Evolutionary conservation across 2,329 filamentous ascomycete species (phyloP).

Genomic region (Chaetomium olivaceum): DNA sequence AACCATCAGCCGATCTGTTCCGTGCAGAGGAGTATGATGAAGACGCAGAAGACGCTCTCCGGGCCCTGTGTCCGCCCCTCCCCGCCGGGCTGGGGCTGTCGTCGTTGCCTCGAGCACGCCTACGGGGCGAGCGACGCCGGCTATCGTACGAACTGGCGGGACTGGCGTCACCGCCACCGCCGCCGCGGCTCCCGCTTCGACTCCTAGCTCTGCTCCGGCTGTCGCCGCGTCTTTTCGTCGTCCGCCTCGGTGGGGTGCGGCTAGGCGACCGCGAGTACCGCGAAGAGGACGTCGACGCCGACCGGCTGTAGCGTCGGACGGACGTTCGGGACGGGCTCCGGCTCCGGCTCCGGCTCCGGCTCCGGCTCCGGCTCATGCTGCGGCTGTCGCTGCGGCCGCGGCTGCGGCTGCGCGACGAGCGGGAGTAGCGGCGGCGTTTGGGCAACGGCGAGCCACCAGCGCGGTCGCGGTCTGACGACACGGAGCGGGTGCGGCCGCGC

Average conservation of each 20-base stretch:
- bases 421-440: constrained; percentile 55
- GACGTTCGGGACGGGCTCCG: constrained; percentile 35
- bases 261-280: constrained; percentile 42
- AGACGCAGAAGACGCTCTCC: constrained; percentile 55
- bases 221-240: constrained; percentile 37
- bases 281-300: constrained; percentile 44
- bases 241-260: constrained; percentile 37
- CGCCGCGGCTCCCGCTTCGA: constrained; percentile 25
- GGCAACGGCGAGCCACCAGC: constrained; percentile 42
- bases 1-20: constrained; percentile 60
- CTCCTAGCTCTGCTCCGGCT: constrained; percentile 32
- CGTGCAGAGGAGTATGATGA: constrained; percentile 51
- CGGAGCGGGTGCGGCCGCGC: constrained; percentile 36
- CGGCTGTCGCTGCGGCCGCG: constrained; percentile 41
- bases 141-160: constrained; percentile 24
- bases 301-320: constrained; percentile 35
- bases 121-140: constrained; percentile 29
- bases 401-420: constrained; percentile 51
- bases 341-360: constrained; percentile 47
- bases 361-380: constrained; percentile 45
- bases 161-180: constrained; percentile 11
- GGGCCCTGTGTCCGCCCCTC: constrained; percentile 39
- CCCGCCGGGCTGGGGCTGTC: constrained; percentile 26
- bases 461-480: constrained; percentile 34
- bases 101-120: constrained; percentile 30